Evolutionary conservation across 2,329 filamentous ascomycete genomes (phyloP).

Genomic region (Macrophomina tecta): DNA sequence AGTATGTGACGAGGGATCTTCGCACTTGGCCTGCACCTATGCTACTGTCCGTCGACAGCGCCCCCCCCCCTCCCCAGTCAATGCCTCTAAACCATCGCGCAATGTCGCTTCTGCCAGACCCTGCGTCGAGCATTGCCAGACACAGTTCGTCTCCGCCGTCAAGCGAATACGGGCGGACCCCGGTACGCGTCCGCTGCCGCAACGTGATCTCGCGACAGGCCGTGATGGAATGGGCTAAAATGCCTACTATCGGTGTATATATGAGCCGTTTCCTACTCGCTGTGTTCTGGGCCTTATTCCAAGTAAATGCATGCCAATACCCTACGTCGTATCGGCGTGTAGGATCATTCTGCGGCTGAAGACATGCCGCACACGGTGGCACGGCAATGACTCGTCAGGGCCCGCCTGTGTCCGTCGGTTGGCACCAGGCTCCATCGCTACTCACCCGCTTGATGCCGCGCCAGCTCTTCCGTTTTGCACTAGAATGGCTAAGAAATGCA

Average conservation of each 20-base stretch:
- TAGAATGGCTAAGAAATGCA: neutral
- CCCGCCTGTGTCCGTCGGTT: too few relatives aligned
- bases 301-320: neutral
- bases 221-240: neutral
- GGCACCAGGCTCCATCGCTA: neutral
- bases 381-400: slow-evolving; percentile 3
- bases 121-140: slow-evolving; percentile 22
- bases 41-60: neutral
- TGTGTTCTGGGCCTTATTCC: slow-evolving; percentile 1
- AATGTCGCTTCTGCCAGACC: slow-evolving; percentile 13
- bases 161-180: slow-evolving; percentile 18
- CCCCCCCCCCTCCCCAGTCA: neutral
- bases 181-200: neutral
- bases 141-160: slow-evolving; percentile 2
- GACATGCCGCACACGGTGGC: neutral
- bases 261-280: neutral
- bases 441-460: neutral
- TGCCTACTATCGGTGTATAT: neutral
- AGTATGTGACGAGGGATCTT: neutral
- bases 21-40: too few relatives aligned
- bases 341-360: slow-evolving; percentile 22
- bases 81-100: slow-evolving; percentile 3
- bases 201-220: slow-evolving; percentile 17
- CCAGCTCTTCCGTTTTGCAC: neutral
- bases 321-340: slow-evolving; percentile 23